Evolutionary conservation across 176 grass and related monocot genomes (phyloP).

Genomic region (Musa troglodytarum): DNA sequence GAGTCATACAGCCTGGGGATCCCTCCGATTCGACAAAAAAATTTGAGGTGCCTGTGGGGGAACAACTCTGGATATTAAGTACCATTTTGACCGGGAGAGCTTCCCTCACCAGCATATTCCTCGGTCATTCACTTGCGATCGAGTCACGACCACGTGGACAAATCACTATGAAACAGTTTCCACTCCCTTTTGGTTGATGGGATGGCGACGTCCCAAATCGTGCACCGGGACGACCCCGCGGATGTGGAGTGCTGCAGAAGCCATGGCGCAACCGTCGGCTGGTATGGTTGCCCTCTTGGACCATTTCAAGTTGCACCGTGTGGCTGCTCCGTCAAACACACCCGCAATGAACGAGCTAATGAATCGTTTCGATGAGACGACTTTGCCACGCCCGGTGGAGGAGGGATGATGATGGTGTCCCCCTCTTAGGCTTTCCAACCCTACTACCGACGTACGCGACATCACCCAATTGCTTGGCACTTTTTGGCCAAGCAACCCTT

Average conservation of each 20-base stretch:
- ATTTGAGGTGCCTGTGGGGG: too few relatives aligned
- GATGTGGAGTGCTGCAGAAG: too few relatives aligned
- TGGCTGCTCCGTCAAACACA: not conserved
- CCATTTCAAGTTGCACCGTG: not conserved
- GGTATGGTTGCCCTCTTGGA: not conserved
- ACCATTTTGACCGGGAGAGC: not conserved
- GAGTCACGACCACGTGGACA: too few relatives aligned
- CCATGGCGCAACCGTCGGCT: too few relatives aligned
- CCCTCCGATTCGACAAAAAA: not conserved
- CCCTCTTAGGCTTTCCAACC: not conserved
- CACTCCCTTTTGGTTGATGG: too few relatives aligned
- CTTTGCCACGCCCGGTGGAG: not conserved
- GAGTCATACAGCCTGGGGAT: not conserved
- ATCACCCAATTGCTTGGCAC: not conserved
- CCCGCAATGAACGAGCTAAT: too few relatives aligned
- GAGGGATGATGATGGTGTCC: not conserved
- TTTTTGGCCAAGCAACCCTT: not conserved
- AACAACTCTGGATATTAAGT: not conserved
- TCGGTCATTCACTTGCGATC: too few relatives aligned
- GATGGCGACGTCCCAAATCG: too few relatives aligned
- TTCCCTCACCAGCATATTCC: not conserved
- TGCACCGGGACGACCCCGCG: too few relatives aligned
- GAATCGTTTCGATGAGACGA: too few relatives aligned
- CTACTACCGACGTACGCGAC: not conserved
- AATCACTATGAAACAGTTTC: not conserved